Evolutionary conservation across 1,284 basidiomycete species (phyloP).

Genomic region (Schizophyllum amplum): DNA sequence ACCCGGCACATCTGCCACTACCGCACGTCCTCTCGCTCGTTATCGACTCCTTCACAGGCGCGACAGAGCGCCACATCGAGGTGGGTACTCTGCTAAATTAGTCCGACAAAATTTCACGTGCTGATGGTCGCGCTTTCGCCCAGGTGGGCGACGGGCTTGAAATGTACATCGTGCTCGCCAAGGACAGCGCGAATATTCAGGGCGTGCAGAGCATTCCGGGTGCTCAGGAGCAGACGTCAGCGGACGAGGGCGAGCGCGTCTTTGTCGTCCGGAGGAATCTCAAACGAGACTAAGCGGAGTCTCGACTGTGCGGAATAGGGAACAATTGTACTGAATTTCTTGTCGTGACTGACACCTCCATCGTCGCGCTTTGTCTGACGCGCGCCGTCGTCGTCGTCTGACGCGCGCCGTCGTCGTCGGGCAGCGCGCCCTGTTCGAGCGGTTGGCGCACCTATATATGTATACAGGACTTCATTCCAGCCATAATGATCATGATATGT

Average conservation of each 20-base stretch:
- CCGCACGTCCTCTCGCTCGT: slow-evolving; percentile 77
- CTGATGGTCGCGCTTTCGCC: not conserved
- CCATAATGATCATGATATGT: no score
- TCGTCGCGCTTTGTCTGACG: no score
- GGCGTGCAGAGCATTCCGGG: slow-evolving; percentile 10
- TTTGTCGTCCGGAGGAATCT: slow-evolving; percentile 13
- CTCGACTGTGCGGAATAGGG: no score
- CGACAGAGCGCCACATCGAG: slow-evolving; percentile 95
- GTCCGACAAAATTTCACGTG: not conserved
- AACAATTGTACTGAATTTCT: no score
- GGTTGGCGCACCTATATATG: no score
- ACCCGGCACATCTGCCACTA: slow-evolving; percentile 78
- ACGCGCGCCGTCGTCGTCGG: no score
- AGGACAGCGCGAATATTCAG: slow-evolving; percentile 5
- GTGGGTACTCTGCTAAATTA: slow-evolving; percentile 33
- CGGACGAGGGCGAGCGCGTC: slow-evolving; percentile 11
- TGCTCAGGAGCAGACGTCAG: slow-evolving; percentile 9
- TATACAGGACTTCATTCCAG: no score
- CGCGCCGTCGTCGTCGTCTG: no score
- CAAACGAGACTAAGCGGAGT: slow-evolving; percentile 14
- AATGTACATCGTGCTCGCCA: slow-evolving; percentile 13
- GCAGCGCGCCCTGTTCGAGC: no score
- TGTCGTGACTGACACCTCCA: no score
- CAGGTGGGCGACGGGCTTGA: slow-evolving; percentile 15
- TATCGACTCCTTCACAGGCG: slow-evolving; percentile 88